Base-by-base conservation (phyloP, 495 filamentous ascomycete species). In the Coniosporium apollinis region DNA sequence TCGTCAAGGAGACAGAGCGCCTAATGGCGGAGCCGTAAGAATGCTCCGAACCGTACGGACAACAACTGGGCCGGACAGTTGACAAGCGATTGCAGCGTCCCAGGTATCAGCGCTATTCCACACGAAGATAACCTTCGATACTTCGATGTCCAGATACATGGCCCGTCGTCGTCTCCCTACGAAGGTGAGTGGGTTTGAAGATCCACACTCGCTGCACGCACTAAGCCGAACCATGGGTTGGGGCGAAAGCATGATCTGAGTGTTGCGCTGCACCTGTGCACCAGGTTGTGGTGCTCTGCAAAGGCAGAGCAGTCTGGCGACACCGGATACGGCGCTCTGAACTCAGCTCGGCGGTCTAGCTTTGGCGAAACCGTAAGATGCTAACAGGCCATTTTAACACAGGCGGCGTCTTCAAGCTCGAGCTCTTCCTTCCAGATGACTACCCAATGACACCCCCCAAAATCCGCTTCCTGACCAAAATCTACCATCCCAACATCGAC, bases 401-500 rank as follows among this genome's bases (percentile, higher is more conserved):
- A 92, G 89, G 82, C 46, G 89, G 89, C 33, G 72, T 93, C 45
- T 99, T 99, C 67, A 84, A 86, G 53, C 82, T 94, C 38, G 89
- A 99, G 59, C 70, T 99, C 5, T 99, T 99, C 61, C 67, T 99
- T n/a, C 91, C 89, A 22, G 89, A 99, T 50, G 89, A 99, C 59
- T 99, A 99, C 51, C 89, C 89, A 7, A 99, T 99, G 89, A 91
- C 83, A 22, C 89, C 89, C 19, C 89, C 89, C 9, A 94, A 94
- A 64, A 94, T 99, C 44, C 79, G 89, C 25, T 99, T 99, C 60
- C 61, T 99, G 14, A 99, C 89, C 44, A 94, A 93, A 59, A 99
- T 99, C 56, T 99, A 94, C 56, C 89, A 99, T 52, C 89, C 89
- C 21, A 99, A 99, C 55, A 94, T 99, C 42, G 89, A 99, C 54